Percentiles rank a stretch among this genome's conserved stretches.
phyloP scores from a whole-genome alignment of 2,329 filamentous ascomycete species.

The Ophiocordyceps camponoti-saundersi region DNA sequence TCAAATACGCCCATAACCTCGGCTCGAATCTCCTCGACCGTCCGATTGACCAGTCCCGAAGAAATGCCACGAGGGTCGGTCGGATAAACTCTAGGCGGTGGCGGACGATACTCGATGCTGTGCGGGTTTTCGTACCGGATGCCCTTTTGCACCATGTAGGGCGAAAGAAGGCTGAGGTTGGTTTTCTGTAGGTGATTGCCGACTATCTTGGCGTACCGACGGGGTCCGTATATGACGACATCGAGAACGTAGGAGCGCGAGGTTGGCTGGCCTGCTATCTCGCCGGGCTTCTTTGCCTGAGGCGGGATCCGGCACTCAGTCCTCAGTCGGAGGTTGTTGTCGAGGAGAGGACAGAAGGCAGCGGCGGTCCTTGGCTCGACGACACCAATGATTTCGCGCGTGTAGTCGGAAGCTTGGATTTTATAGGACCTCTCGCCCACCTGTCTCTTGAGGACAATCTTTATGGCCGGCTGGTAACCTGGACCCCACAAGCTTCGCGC shows the following conservation, averaged over 20 bases:
- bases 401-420: slow-evolving; percentile 61
- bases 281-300: slow-evolving; percentile 44
- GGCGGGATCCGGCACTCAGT: slow-evolving; percentile 55
- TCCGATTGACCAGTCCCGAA: slow-evolving; percentile 30
- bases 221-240: slow-evolving; percentile 65
- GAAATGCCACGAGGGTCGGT: slow-evolving; percentile 11
- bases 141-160: slow-evolving; percentile 47
- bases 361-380: slow-evolving; percentile 51
- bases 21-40: slow-evolving; percentile 69
- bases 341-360: slow-evolving; percentile 57
- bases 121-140: slow-evolving; percentile 68
- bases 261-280: slow-evolving; percentile 43
- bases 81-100: slow-evolving; percentile 16
- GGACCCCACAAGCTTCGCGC: slow-evolving; percentile 39
- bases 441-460: slow-evolving; percentile 48
- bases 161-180: slow-evolving; percentile 50
- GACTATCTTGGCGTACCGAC: slow-evolving; percentile 45
- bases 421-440: slow-evolving; percentile 35
- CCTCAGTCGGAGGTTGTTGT: slow-evolving; percentile 47
- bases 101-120: slow-evolving; percentile 28
- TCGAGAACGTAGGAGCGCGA: slow-evolving; percentile 48
- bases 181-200: slow-evolving; percentile 48
- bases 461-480: slow-evolving; percentile 55
- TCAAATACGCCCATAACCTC: slow-evolving; percentile 84
- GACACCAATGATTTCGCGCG: slow-evolving; percentile 55